phyloP scores from a whole-genome alignment of 1,139 yeast genomes.

The Yamadazyma diospyri region DNA sequence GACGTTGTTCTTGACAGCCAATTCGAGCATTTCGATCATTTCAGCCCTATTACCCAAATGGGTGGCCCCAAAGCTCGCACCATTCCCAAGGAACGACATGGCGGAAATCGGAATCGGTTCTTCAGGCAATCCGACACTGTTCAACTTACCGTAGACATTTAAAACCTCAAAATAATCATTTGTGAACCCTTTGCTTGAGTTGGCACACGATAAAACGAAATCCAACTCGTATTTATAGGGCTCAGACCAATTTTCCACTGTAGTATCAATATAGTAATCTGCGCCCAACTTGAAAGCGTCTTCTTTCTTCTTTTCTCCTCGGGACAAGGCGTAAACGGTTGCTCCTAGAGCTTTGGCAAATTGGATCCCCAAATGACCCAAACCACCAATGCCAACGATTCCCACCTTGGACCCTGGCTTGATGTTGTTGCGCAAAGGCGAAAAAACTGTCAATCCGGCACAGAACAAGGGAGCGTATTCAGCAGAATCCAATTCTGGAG shows the following conservation, averaged over 20 bases:
- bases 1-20: conserved; percentile 50
- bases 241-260: conserved; percentile 26
- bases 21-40: conserved; percentile 50
- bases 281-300: conserved; percentile 35
- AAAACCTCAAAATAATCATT: conserved; percentile 27
- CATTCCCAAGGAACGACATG: conserved; percentile 32
- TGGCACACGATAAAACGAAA: conserved; percentile 44
- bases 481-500: conserved; percentile 42
- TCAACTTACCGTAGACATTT: conserved; percentile 43
- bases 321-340: conserved; percentile 33
- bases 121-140: conserved; percentile 53
- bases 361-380: conserved; percentile 38
- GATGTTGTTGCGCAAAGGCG: conserved; percentile 45
- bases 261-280: conserved; percentile 32
- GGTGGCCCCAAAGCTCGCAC: conserved; percentile 41
- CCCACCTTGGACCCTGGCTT: conserved; percentile 34
- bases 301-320: conserved; percentile 29
- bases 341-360: conserved; percentile 39
- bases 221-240: conserved; percentile 34
- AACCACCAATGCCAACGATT: conserved; percentile 41
- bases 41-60: conserved; percentile 52
- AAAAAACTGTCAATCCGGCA: conserved; percentile 59
- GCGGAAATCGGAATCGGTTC: conserved; percentile 21
- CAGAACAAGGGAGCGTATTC: conserved; percentile 63
- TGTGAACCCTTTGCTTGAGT: conserved; percentile 34